Conservation (phyloP, 495 filamentous ascomycete species). For the Aspergillus incahuasiensis region DNA sequence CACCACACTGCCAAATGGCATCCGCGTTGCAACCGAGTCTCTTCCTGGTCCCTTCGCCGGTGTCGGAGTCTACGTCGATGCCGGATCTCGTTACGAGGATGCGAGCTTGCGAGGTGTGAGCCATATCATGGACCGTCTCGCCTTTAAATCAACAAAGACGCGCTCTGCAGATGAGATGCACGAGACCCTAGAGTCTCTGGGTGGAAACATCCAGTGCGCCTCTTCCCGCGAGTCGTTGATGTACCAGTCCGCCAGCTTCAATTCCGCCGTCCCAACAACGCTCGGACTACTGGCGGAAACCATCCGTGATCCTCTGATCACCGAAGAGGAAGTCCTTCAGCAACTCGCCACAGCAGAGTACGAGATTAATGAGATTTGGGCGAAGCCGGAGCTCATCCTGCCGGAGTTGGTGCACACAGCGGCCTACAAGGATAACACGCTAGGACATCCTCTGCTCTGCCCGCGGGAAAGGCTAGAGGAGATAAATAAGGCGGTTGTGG, state of each 20-base stretch:
- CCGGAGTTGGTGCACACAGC: constrained; percentile 94
- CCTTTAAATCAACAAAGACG: constrained; percentile 85
- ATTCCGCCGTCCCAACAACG: constrained; percentile 79
- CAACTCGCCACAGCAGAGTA: constrained; percentile 91
- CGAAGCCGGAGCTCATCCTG: constrained; percentile 91
- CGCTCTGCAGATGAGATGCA: constrained; percentile 79
- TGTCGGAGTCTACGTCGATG: constrained; percentile 94
- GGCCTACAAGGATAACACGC: constrained; percentile 89
- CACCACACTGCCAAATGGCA: constrained; percentile 86
- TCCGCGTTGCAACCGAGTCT: constrained; percentile 92
- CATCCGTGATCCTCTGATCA: constrained; percentile 81
- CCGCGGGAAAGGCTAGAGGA: constrained; percentile 72
- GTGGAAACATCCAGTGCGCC: constrained; percentile 93
- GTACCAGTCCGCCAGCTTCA: constrained; percentile 99
- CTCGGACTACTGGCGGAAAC: constrained; percentile 89
- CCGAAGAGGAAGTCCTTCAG: constrained; percentile 80
- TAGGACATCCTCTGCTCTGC: constrained; percentile 91
- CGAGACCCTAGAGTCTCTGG: constrained; percentile 76
- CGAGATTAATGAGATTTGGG: constrained; percentile 97
- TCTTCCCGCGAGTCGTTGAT: constrained; percentile 94
- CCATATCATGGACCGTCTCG: constrained; percentile 92
- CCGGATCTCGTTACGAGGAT: constrained; percentile 92
- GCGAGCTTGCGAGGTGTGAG: constrained; percentile 80
- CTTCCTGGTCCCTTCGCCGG: constrained; percentile 93
- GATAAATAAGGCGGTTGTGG: constrained; percentile 71